These are phyloP conservation scores for Phaffia rhodozyma DNA, from an alignment of 1,284 basidiomycete genomes.

Conservation along the genomic window DNA sequence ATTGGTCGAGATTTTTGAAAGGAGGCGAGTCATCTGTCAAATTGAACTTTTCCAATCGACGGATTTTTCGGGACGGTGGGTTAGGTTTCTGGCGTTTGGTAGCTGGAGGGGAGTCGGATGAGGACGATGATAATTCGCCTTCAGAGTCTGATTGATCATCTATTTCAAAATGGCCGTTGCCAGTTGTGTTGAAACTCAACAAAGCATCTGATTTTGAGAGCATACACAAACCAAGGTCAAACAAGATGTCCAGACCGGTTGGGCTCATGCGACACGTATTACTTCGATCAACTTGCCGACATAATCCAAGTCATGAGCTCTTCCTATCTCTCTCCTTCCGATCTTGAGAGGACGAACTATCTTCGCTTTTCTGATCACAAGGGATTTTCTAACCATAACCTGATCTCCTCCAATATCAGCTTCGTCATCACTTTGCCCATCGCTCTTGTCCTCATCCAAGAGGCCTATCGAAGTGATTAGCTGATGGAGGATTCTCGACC, in stretches of 20 bases:
- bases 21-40: slow-evolving; percentile 61
- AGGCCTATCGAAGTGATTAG: slow-evolving; percentile 51
- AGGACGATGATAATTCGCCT: slow-evolving; percentile 42
- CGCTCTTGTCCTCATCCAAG: slow-evolving; percentile 35
- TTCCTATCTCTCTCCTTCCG: slow-evolving; percentile 26
- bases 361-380: too few relatives aligned
- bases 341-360: too few relatives aligned
- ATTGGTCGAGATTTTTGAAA: slow-evolving; percentile 56
- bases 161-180: not conserved
- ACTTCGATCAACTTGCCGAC: slow-evolving; percentile 27
- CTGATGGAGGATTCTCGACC: slow-evolving; percentile 69
- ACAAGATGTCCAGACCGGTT: not conserved
- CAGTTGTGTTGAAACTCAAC: not conserved
- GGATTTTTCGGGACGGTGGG: slow-evolving; percentile 53
- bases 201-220: slow-evolving; percentile 14
- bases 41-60: slow-evolving; percentile 21
- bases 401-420: slow-evolving; percentile 42
- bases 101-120: slow-evolving; percentile 25
- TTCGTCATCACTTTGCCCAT: slow-evolving; percentile 43
- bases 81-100: slow-evolving; percentile 21
- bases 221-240: not conserved
- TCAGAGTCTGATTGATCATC: not conserved
- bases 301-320: slow-evolving; percentile 37
- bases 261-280: not conserved
- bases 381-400: not conserved